These are phyloP conservation scores for Plenodomus tracheiphilus DNA, from an alignment of 2,329 filamentous ascomycete species.

Conservation along the genomic window DNA sequence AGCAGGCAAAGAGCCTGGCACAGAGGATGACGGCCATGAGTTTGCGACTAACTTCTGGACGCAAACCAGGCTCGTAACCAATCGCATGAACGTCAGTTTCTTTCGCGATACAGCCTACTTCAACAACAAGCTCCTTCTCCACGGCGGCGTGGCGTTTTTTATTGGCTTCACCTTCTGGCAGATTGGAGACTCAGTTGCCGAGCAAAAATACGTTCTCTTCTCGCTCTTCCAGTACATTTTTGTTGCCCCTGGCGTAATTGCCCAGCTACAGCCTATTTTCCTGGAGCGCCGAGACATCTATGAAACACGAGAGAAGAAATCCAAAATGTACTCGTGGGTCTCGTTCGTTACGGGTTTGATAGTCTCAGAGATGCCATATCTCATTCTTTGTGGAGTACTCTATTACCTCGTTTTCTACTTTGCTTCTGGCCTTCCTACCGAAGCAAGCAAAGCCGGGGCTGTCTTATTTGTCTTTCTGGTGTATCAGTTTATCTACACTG, in stretches of 20 bases:
- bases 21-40: slow-evolving; percentile 46
- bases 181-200: slow-evolving; percentile 33
- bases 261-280: slow-evolving; percentile 49
- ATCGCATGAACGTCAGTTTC: slow-evolving; percentile 25
- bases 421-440: slow-evolving; percentile 33
- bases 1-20: slow-evolving; percentile 41
- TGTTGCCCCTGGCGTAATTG: slow-evolving; percentile 46
- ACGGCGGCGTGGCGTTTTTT: slow-evolving; percentile 29
- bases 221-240: slow-evolving; percentile 56
- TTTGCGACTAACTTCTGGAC: slow-evolving; percentile 29
- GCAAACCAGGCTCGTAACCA: slow-evolving; percentile 27
- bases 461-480: slow-evolving; percentile 54
- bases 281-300: slow-evolving; percentile 53
- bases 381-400: slow-evolving; percentile 62
- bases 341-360: slow-evolving; percentile 72
- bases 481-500: slow-evolving; percentile 65
- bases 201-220: slow-evolving; percentile 50
- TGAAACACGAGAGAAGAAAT: slow-evolving; percentile 63
- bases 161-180: slow-evolving; percentile 34
- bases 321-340: slow-evolving; percentile 74
- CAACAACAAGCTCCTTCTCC: slow-evolving; percentile 30
- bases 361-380: slow-evolving; percentile 69
- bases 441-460: slow-evolving; percentile 59
- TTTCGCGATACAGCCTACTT: slow-evolving; percentile 32
- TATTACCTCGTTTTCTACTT: slow-evolving; percentile 72